Base-by-base conservation (phyloP, 2,329 filamentous ascomycete species). In the Diaporthe citriasiana region DNA sequence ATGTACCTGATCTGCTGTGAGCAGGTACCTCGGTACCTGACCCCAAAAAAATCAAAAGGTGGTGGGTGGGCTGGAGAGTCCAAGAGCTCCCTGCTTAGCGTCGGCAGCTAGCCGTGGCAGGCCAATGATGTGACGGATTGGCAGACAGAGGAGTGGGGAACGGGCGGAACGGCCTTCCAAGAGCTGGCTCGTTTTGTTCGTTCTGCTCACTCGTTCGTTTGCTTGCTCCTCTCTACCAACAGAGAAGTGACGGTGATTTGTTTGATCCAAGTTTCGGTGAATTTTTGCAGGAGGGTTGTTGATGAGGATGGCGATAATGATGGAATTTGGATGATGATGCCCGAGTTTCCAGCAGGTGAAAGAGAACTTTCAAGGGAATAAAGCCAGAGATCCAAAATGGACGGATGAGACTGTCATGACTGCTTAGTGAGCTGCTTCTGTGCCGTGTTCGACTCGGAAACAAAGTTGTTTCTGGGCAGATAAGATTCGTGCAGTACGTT, bases 21-120 rank as follows among this genome's bases (percentile, higher is more conserved):
- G 10, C 8, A 68, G n/a, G 63, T 68, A 68, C 30, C 63, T 6
- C 0, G n/a, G 47, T 40, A 68, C 63, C 42, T 50, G n/a, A 40
- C 63, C 63, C 63, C 33, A 68, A 68, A 22, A 8, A 8, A 27
- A 30, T n/a, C n/a, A 38, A 56, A 9, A 27, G n/a, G 13, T 8
- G 56, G 35, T 66, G 42, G 42, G 60, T 51, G 60, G 60, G 60
- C 30, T 35, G 42, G 42, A 47, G 19, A 12, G 38, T 4, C 17
- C 38, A 47, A 7, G 45, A 38, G 40, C 25, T 53, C 71, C 71
- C 65, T 70, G 71, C 65, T 19, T 73, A 73, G 71, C 63, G 55
- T 70, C 63, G 63, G 71, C 42, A 73, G 71, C 71, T 73, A 60
- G 45, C 57, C 50, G n/a, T 42, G 57, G 45, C 70, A 38, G 56